Percentiles rank a stretch among this genome's conserved stretches.
Conservation (phyloP, 139 green algal species). For the Tetraselmis striata region DNA sequence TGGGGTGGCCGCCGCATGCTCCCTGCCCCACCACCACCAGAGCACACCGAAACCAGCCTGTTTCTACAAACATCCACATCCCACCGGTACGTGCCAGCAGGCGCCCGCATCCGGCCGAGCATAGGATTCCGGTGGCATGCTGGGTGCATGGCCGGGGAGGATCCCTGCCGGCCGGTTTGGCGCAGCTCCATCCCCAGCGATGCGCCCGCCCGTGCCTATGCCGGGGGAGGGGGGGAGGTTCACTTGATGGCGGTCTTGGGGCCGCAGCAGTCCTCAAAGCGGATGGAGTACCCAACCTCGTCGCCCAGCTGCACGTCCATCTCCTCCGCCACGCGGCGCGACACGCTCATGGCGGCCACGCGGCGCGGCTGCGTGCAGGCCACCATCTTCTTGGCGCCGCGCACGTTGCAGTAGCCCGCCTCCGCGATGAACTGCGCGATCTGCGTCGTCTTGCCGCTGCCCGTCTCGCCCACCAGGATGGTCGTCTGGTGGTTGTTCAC, state of each 20-base stretch:
- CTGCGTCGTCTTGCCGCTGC: conserved; percentile 98
- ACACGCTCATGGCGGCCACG: conserved; percentile 52
- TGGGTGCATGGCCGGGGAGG: no score
- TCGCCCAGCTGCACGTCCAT: conserved; percentile 53
- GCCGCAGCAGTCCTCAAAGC: conserved; percentile 74
- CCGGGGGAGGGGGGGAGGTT: conserved; percentile 6
- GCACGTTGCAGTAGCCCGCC: conserved; percentile 68
- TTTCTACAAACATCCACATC: background rate
- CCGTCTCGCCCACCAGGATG: conserved; percentile 97
- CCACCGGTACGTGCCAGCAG: background rate
- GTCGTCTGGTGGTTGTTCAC: conserved; percentile 89
- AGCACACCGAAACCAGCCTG: no score
- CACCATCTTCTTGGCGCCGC: conserved; percentile 12
- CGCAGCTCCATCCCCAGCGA: no score
- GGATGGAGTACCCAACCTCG: conserved; percentile 74
- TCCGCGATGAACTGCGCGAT: conserved; percentile 96
- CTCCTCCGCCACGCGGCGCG: conserved; percentile 47
- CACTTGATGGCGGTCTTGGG: conserved; percentile 74
- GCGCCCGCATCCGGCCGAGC: background rate
- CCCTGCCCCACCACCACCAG: no score
- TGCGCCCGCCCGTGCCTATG: no score
- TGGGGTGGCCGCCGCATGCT: no score
- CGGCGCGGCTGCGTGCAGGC: conserved; percentile 52
- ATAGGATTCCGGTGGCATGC: no score
- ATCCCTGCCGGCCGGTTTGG: no score